Evolutionary conservation across 2,329 filamentous ascomycete species (phyloP), one percentile per base, ranked within the genome.

Genomic region (Clonostachys sp.): DNA sequence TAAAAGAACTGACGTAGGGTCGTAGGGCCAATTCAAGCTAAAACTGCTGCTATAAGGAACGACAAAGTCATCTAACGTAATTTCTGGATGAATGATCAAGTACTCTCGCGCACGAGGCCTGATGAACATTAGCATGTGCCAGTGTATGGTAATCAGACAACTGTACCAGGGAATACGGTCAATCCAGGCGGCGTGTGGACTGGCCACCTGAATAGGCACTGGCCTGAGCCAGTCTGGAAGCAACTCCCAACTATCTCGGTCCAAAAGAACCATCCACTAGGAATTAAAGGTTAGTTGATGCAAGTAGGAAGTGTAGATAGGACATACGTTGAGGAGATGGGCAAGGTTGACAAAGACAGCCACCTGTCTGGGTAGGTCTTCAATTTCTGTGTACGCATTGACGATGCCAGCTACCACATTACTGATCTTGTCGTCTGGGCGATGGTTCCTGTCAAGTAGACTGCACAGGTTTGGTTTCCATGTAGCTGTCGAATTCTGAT

Each of bases 351-450:
- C 62, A 43, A 62, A 64, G 1, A 63, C 60, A 5, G 60, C 61
- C 3, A 60, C 60, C 41, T 61, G 57, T 18, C 61, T 62, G 0
- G 57, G 58, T 13, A 63, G 49, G 2, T 54, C 56, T 43, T 61
- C 55, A 12, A 64, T 63, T 52, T 64, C 60, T 4, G 54, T 50
- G 46, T 63, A 63, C 10, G 58, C 58, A 42, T 58, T 50, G 2
- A 64, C 47, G 34, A 64, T 54, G 33, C 61, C 59, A 2, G 59
- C 61, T 8, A 61, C 60, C 18, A 64, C 55, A 34, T 64, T 61
- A 50, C 61, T 64, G n/a, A 61, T 61, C 10, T 59, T 55, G 41
- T 63, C 61, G 17, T 56, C 52, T 0, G 58, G 57, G 5, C 52
- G 49, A 30, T 48, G 50, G 42, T 55, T 50, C 41, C 53, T 50